A percentile compares a stretch with the other conserved stretches of the same genome.
Conservation (phyloP, 164 flowering plant genomes). For the Vitis rupestris region DNA sequence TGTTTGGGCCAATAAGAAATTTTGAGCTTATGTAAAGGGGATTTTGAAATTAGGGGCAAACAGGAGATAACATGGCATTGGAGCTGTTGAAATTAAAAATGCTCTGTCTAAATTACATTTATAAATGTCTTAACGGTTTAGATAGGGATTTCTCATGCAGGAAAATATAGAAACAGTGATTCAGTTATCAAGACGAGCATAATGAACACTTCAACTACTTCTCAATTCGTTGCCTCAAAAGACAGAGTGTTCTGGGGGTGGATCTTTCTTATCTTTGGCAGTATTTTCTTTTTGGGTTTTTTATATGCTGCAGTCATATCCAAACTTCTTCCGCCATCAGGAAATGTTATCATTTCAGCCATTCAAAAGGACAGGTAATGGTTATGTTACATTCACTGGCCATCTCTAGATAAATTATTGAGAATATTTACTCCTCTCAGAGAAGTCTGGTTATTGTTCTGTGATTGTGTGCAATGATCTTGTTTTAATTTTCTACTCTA, state of each 20-base stretch:
- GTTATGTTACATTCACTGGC: not conserved
- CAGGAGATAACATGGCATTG: no score
- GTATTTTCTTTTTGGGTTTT: slow-evolving; percentile 37
- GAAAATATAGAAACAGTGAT: not conserved
- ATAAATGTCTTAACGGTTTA: no score
- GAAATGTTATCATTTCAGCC: slow-evolving; percentile 43
- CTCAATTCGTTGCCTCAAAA: not conserved
- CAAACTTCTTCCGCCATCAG: slow-evolving; percentile 60
- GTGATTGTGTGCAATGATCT: no score
- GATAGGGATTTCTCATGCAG: not conserved
- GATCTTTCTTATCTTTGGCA: slow-evolving; percentile 38
- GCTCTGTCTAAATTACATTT: no score
- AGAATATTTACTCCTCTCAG: not conserved
- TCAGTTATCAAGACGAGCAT: not conserved
- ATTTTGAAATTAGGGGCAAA: no score
- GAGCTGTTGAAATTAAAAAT: no score
- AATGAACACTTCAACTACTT: slow-evolving; percentile 3
- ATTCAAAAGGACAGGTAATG: slow-evolving; percentile 69
- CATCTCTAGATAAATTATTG: not conserved
- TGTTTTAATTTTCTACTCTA: no score
- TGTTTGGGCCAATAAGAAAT: no score
- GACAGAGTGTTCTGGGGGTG: slow-evolving; percentile 35
- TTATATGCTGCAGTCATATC: slow-evolving; percentile 54
- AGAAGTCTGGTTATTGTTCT: no score
- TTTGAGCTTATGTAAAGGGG: no score